Percentiles rank a stretch among this genome's conserved stretches.
Conservation (phyloP, 2,329 filamentous ascomycete species). For the Bipolaris gigantea region DNA sequence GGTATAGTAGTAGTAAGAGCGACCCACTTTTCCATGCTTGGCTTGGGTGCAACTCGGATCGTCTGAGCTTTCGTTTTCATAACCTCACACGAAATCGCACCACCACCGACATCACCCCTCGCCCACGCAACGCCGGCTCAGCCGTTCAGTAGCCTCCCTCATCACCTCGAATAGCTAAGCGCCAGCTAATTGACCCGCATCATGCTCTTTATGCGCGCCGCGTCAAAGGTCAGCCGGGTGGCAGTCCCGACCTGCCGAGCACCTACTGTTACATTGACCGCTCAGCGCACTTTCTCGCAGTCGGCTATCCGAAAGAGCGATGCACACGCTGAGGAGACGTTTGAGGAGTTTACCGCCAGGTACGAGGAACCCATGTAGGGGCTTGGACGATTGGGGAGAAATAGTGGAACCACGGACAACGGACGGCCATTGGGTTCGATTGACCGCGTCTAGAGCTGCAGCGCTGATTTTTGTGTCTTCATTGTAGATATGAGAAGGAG, state of each 20-base stretch:
- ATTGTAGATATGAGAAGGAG: conserved; percentile 93
- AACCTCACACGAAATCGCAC: conserved; percentile 28
- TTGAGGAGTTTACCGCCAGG: conserved; percentile 98
- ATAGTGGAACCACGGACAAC: conserved; percentile 17
- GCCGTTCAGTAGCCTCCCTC: conserved; percentile 22
- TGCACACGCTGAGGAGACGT: conserved; percentile 88
- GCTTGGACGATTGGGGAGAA: conserved; percentile 14
- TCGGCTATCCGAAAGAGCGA: conserved; percentile 50
- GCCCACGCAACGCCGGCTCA: conserved; percentile 26
- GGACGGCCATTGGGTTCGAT: conserved; percentile 35
- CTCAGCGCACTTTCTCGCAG: conserved; percentile 54
- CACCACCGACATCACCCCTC: conserved; percentile 32
- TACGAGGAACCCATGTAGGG: conserved; percentile 54
- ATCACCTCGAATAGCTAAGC: conserved; percentile 23
- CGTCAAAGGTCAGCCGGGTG: conserved; percentile 40
- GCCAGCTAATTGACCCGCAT: conserved; percentile 33
- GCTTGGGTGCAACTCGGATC: conserved; percentile 26
- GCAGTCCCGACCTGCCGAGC: conserved; percentile 42
- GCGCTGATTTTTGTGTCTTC: conserved; percentile 32
- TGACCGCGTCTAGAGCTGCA: conserved; percentile 23
- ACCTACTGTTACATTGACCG: conserved; percentile 37
- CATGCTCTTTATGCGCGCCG: conserved; percentile 46
- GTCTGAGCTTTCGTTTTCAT: conserved; percentile 28
- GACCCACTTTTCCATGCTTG: conserved; percentile 28
- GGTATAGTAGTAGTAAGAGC: conserved; percentile 5